A percentile compares a stretch with the other conserved stretches of the same genome.
Conservation (phyloP, 768 basidiomycete genomes). For the Boletus vinaceobasis region DNA sequence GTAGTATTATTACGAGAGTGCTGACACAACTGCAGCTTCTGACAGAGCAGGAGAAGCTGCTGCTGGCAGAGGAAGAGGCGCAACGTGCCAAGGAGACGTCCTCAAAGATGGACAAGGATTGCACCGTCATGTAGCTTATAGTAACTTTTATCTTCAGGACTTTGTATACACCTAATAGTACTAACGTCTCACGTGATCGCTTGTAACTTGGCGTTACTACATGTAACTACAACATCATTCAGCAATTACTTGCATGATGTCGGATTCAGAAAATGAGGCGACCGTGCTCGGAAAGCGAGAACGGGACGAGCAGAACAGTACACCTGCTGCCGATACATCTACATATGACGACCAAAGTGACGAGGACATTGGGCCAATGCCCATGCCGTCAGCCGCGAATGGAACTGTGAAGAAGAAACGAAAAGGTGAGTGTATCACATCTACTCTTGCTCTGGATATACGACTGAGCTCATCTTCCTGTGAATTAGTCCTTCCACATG, state of each 20-base stretch:
- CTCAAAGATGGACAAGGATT: conserved; percentile 41
- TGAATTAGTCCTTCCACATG: conserved; percentile 81
- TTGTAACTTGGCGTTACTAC: too few species aligned
- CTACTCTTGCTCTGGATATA: not conserved
- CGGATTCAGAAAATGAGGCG: conserved; percentile 45
- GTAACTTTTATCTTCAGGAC: not conserved
- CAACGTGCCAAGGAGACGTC: conserved; percentile 32
- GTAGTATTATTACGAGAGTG: not conserved
- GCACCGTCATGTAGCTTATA: conserved; percentile 51
- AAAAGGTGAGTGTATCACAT: conserved; percentile 55
- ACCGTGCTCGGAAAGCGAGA: conserved; percentile 64
- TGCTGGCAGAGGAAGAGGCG: conserved; percentile 53
- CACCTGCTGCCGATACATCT: conserved; percentile 17
- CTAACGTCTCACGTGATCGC: conserved; percentile 7
- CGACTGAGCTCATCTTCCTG: conserved; percentile 15
- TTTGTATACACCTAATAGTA: not conserved
- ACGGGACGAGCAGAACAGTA: conserved; percentile 33
- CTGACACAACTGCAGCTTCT: conserved; percentile 41
- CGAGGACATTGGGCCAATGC: conserved; percentile 89
- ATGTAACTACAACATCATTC: too few species aligned
- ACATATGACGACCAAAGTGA: conserved; percentile 50
- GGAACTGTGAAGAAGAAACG: conserved; percentile 67
- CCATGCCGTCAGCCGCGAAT: conserved; percentile 46
- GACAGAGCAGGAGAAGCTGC: conserved; percentile 60
- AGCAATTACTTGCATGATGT: conserved; percentile 31